Evolutionary conservation across 306 rosid species (phyloP).

Genomic region (Gastrolobium villosum): DNA sequence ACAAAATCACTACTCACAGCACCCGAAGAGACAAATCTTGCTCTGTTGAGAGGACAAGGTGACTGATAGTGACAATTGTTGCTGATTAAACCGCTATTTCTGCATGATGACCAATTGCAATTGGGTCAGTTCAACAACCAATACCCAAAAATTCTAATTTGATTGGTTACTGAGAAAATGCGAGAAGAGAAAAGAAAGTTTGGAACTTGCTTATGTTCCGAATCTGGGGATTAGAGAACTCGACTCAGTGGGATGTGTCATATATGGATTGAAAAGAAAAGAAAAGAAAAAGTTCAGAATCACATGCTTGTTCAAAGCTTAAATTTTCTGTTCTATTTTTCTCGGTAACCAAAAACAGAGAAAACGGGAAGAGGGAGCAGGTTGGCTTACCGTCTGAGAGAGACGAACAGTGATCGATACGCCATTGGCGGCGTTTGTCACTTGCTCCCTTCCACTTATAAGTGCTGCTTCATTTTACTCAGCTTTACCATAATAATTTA

Average conservation of each 20-base stretch:
- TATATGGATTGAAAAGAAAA: not conserved
- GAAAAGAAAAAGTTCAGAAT: not conserved
- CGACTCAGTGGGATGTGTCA: not conserved
- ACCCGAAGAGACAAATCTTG: slow-evolving; percentile 61
- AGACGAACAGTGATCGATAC: slow-evolving; percentile 55
- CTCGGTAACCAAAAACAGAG: slow-evolving; percentile 40
- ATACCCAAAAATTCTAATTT: not conserved
- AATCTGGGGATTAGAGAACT: not conserved
- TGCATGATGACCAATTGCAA: slow-evolving; percentile 45
- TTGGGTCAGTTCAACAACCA: slow-evolving; percentile 1
- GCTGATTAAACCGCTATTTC: slow-evolving; percentile 39
- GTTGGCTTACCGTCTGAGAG: slow-evolving; percentile 57
- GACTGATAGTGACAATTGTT: slow-evolving; percentile 32
- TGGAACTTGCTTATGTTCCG: slow-evolving; percentile 3
- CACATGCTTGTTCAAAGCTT: not conserved
- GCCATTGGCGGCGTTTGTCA: slow-evolving; percentile 53
- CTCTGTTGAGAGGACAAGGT: slow-evolving; percentile 36
- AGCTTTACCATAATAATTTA: not conserved
- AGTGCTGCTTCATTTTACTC: not conserved
- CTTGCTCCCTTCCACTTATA: not conserved
- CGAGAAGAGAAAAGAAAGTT: slow-evolving; percentile 10
- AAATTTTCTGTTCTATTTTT: slow-evolving; percentile 4
- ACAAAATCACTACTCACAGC: slow-evolving; percentile 57
- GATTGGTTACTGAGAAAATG: slow-evolving; percentile 30
- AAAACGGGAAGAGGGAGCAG: not conserved